A percentile compares a stretch with the other conserved stretches of the same genome.
Evolutionary conservation across 1,284 basidiomycete genomes (phyloP).

Genomic region (Naganishia liquefaciens): DNA sequence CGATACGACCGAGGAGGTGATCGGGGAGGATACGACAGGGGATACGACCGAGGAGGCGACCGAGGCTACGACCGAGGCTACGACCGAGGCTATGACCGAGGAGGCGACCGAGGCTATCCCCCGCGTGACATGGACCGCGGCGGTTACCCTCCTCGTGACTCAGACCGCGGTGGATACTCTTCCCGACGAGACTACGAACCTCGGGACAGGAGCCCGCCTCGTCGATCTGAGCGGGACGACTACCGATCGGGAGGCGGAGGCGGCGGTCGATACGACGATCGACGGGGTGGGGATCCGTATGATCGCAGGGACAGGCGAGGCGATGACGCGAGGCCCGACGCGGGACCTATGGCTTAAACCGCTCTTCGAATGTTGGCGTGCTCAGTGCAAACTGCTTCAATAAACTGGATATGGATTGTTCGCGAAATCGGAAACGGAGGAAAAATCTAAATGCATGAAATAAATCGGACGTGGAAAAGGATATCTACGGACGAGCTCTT

Average conservation of each 20-base stretch:
- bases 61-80: conserved; percentile 24
- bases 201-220: conserved; percentile 33
- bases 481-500: neutral
- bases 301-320: conserved; percentile 13
- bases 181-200: conserved; percentile 32
- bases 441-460: no score
- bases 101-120: conserved; percentile 35
- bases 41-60: conserved; percentile 31
- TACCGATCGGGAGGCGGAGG: conserved; percentile 29
- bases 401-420: no score
- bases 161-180: conserved; percentile 26
- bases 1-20: conserved; percentile 21
- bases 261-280: conserved; percentile 19
- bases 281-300: conserved; percentile 14
- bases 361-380: conserved; percentile 1
- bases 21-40: no score
- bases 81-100: conserved; percentile 34
- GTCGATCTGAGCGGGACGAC: conserved; percentile 33
- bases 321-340: neutral
- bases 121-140: conserved; percentile 32
- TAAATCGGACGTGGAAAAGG: no score
- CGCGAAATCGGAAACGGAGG: no score
- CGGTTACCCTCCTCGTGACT: conserved; percentile 28
- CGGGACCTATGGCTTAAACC: neutral
- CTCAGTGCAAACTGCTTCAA: neutral